phyloP scores from a whole-genome alignment of 768 basidiomycete species.

The Lactifluus subvellereus region DNA sequence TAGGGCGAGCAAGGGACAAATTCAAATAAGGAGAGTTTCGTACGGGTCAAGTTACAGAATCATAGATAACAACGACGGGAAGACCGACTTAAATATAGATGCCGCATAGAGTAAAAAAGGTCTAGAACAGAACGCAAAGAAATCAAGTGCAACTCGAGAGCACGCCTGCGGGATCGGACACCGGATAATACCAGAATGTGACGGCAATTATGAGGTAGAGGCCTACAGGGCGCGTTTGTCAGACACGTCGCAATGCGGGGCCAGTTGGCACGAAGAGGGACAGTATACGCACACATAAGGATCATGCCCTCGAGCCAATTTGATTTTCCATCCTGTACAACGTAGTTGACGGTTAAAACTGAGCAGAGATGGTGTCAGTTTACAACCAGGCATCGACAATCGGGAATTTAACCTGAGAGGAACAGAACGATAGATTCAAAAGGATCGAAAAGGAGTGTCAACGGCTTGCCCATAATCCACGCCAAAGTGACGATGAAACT shows the following conservation, averaged over 20 bases:
- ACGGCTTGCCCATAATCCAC: constrained; percentile 77
- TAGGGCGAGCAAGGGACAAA: no score
- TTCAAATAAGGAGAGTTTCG: no score
- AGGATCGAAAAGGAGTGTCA: constrained; percentile 81
- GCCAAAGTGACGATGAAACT: constrained; percentile 70
- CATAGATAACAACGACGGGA: background rate
- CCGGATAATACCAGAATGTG: constrained; percentile 59
- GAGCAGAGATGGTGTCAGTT: background rate
- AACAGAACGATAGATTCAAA: constrained; percentile 73
- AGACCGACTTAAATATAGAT: background rate
- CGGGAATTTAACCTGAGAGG: constrained; percentile 35
- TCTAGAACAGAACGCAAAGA: background rate
- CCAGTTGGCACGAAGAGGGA: background rate
- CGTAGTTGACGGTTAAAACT: constrained; percentile 83
- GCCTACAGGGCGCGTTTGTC: constrained; percentile 33
- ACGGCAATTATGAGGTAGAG: constrained; percentile 69
- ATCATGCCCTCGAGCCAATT: constrained; percentile 82
- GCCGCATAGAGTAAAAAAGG: background rate
- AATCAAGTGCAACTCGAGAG: constrained; percentile 12
- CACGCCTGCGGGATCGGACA: constrained; percentile 21
- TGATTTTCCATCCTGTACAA: constrained; percentile 73
- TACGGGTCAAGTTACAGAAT: background rate
- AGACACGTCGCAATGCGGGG: background rate
- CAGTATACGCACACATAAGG: constrained; percentile 50
- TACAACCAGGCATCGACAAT: background rate